A percentile compares a stretch with the other conserved stretches of the same genome.
Conservation (phyloP, 306 rosid species). For the Casuarina glauca region DNA sequence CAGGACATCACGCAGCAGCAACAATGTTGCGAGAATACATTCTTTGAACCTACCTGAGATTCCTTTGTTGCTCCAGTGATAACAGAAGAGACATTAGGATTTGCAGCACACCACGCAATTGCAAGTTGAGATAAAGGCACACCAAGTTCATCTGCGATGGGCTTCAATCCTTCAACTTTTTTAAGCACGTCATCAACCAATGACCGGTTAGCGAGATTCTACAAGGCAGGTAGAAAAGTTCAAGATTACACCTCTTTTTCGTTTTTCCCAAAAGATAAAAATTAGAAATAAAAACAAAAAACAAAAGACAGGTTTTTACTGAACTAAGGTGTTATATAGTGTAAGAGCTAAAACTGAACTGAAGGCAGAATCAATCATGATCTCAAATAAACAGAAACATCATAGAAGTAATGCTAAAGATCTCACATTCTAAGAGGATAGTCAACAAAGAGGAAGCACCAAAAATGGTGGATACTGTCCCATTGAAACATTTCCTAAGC, state of each 20-base stretch:
- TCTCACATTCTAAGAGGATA: neutral
- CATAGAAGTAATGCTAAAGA: neutral
- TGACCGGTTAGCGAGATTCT: constrained; percentile 89
- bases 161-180: constrained; percentile 88
- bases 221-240: constrained; percentile 21
- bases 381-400: neutral
- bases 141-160: constrained; percentile 92
- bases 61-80: constrained; percentile 97
- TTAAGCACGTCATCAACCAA: constrained; percentile 77
- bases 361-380: neutral
- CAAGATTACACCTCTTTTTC: constrained; percentile 6
- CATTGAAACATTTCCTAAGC: neutral
- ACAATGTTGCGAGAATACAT: neutral
- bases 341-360: neutral
- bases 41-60: constrained; percentile 75
- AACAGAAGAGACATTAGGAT: constrained; percentile 94
- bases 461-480: neutral
- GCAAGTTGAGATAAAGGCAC: constrained; percentile 88
- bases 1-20: neutral
- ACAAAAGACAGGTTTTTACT: neutral
- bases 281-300: neutral
- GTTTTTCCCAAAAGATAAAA: neutral
- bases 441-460: neutral
- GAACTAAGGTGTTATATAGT: neutral
- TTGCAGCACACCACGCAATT: constrained; percentile 96